These are phyloP conservation scores for Globisporangium paroecandrum DNA, from an alignment of 352 stramenopile species.

Conservation along the genomic window DNA sequence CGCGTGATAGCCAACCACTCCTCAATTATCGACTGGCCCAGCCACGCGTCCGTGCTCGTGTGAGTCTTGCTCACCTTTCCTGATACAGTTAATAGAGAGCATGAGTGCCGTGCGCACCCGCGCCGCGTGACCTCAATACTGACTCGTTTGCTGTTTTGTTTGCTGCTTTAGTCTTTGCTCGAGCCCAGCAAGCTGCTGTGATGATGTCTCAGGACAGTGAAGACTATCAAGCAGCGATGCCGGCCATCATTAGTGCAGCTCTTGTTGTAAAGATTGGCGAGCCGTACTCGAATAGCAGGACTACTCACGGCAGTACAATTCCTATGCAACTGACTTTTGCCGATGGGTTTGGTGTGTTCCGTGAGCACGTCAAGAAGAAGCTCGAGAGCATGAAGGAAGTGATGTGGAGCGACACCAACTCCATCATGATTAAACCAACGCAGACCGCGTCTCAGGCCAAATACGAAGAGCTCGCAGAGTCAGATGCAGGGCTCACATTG, in stretches of 20 bases:
- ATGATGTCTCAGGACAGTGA: no score
- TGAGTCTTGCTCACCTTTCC: no score
- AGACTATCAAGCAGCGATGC: background rate
- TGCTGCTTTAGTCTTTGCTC: no score
- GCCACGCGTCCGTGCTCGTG: no score
- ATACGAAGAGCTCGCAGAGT: background rate
- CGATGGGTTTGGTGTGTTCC: background rate
- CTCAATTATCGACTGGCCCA: no score
- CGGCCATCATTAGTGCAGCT: background rate
- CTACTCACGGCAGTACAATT: background rate
- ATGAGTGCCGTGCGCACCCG: no score
- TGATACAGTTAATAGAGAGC: no score
- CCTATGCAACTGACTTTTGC: background rate
- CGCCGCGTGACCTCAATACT: no score
- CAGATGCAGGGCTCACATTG: background rate
- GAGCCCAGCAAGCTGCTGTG: no score
- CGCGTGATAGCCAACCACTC: no score
- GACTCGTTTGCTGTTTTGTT: no score
- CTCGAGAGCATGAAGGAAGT: background rate
- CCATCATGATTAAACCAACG: background rate
- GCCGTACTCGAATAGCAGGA: background rate
- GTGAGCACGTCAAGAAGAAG: background rate
- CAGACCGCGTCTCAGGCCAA: background rate
- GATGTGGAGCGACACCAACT: background rate
- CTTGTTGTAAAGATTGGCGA: background rate